Base-by-base conservation (phyloP, 2,329 filamentous ascomycete genomes). In the Colletotrichum somersetense region DNA sequence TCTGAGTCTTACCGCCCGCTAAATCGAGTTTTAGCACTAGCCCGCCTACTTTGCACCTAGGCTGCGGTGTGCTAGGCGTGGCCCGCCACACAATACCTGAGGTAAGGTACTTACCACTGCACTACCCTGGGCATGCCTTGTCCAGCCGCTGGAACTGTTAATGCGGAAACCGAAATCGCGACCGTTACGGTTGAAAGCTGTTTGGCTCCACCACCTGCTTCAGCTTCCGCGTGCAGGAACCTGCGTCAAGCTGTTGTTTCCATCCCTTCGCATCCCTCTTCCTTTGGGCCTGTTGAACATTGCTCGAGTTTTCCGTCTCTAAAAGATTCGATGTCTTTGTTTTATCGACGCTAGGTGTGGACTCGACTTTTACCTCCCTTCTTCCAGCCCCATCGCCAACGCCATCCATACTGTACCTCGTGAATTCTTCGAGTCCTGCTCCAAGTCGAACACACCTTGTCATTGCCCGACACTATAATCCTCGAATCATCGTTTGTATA, bases 151-250 rank as follows among this genome's bases (percentile, higher is more conserved):
- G 50, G 67, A 71, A 71, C 50, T 67, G 56, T 71, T 71, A 71
- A 61, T 69, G 70, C 66, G 66, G 44, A 53, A 40, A 57, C 68
- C 58, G 68, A 71, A 53, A 56, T 40, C 38, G n/a, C 52, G 20
- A 46, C 26, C 52, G 35, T 56, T 44, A n/a, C 23, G 3, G 59
- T 59, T 26, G 69, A 69, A 72, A 59, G 69, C 58, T 69, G 30
- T 62, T 26, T 53, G 46, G 66, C 61, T 70, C 70, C 70, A 65
- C 66, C 59, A 64, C 20, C 46, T 65, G 40, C 66, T 44, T 56
- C 69, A 72, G 44, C 55, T 65, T 65, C 70, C 70, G 66, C 66
- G 66, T 65, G 46, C 61, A 33, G 53, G 66, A 72, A 63, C 42
- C 46, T 70, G 59, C 59, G 50, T 56, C 69, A 53, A 48, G 57